Conservation (phyloP, 1,284 basidiomycete genomes). For the Lentinula novae-zelandiae region DNA sequence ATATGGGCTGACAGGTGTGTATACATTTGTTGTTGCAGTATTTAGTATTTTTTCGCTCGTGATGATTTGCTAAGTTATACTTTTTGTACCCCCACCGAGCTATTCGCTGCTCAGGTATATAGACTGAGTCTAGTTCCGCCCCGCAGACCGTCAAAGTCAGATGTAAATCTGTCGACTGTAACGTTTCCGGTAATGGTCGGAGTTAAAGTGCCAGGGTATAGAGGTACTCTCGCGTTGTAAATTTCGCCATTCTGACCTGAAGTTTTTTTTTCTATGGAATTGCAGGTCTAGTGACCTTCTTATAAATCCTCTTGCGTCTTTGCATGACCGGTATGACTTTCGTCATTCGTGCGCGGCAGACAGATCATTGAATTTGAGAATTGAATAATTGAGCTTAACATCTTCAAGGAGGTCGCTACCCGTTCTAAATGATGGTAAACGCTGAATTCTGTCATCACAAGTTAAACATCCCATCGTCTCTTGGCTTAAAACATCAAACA, state of each 20-base stretch:
- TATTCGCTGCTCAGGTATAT: neutral
- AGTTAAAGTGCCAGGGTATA: neutral
- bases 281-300: neutral
- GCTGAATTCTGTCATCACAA: neutral
- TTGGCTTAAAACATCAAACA: neutral
- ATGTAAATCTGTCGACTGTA: neutral
- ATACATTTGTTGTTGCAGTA: neutral
- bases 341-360: neutral
- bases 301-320: neutral
- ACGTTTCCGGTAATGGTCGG: neutral
- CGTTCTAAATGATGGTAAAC: neutral
- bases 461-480: neutral
- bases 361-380: neutral
- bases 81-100: neutral
- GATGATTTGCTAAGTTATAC: neutral
- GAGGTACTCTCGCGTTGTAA: neutral
- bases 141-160: neutral
- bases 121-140: neutral
- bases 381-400: neutral
- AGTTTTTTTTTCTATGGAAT: neutral
- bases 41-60: neutral
- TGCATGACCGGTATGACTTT: neutral
- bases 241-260: neutral
- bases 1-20: slow-evolving; percentile 1
- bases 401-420: neutral